These are phyloP conservation scores for Fusarium anthophilum DNA, from an alignment of 2,329 filamentous ascomycete genomes.

Conservation along the genomic window DNA sequence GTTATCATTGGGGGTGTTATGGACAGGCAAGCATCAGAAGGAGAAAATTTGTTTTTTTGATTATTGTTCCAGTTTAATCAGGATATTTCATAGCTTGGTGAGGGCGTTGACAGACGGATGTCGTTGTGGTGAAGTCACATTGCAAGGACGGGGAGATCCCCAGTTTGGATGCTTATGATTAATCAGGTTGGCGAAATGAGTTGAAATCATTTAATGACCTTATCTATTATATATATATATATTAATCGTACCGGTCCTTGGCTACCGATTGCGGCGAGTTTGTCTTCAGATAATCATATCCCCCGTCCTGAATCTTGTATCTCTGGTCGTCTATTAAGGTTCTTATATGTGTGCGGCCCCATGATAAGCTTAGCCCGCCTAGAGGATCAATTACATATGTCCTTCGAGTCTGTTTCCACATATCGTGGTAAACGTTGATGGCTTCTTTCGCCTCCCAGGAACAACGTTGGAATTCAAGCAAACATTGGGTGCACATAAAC, in stretches of 20 bases:
- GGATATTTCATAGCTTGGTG: slow-evolving; percentile 25
- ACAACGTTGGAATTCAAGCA: not conserved
- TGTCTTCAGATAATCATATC: slow-evolving; percentile 2
- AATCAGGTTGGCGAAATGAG: slow-evolving; percentile 26
- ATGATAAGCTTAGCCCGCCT: not conserved
- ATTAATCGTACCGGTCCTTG: slow-evolving; percentile 34
- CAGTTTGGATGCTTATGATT: slow-evolving; percentile 37
- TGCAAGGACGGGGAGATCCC: slow-evolving; percentile 13
- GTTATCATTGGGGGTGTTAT: slow-evolving; percentile 17
- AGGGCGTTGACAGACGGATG: slow-evolving; percentile 35
- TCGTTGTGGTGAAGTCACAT: slow-evolving; percentile 20
- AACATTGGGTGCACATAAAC: not conserved
- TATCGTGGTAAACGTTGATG: not conserved
- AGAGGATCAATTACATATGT: not conserved
- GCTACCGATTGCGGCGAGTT: not conserved
- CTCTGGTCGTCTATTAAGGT: not conserved
- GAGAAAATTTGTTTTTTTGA: slow-evolving; percentile 24
- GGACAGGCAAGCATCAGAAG: slow-evolving; percentile 38
- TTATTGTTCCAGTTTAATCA: slow-evolving; percentile 12
- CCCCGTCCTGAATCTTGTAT: not conserved
- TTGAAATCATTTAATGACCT: slow-evolving; percentile 38
- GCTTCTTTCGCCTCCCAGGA: not conserved
- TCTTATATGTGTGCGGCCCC: not conserved
- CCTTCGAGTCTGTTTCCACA: not conserved
- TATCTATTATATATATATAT: slow-evolving; percentile 26